Evolutionary conservation across 176 grass and related monocot genomes (phyloP), one percentile per base, ranked within the genome.

Genomic region (Avena insularis): DNA sequence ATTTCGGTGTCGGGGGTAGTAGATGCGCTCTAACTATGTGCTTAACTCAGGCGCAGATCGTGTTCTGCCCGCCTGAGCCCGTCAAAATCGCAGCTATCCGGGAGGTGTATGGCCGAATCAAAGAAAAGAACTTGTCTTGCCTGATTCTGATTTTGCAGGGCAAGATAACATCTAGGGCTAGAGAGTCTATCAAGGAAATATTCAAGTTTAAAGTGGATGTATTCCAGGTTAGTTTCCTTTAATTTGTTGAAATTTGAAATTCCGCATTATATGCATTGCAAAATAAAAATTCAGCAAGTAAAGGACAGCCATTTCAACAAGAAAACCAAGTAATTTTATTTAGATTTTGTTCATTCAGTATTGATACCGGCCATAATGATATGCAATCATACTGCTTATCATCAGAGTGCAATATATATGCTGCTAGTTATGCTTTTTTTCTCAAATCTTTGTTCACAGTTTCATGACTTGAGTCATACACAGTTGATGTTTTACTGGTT

Each of bases 71-170:
- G 36, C 88, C 87, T 2, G 90, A 93, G 17, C 88, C 92, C 82
- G 80, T 98, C 78, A 98, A 94, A 82, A 81, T 94, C n/a, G 80
- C 92, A 53, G 82, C 73, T 16, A 86, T 94, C 50, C 80, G 87
- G 29, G 90, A 89, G 48, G 85, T 94, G 45, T 86, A 85, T 83
- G 4, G 0, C 8, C 27, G 51, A 72, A 65, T 76, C 38, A 86
- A 79, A 84, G 87, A 83, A 1, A 89, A 98, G 54, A 66, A 85
- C 43, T 84, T 96, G 84, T 91, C 75, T 51, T 54, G 90, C 58
- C 76, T 96, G 63, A 89, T 99, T 68, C 63, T 96, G 46, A 71
- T 96, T 13, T 60, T 99, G 40, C 97, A 99, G 74, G 81, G 89
- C 78, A 93, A 81, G 84, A 87, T 93, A 70, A 85, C 79, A 51